A percentile compares a stretch with the other conserved stretches of the same genome.
These are phyloP conservation scores for Sordariomycetes sp. DNA, from an alignment of 2,329 filamentous ascomycete genomes.

Conservation along the genomic window DNA sequence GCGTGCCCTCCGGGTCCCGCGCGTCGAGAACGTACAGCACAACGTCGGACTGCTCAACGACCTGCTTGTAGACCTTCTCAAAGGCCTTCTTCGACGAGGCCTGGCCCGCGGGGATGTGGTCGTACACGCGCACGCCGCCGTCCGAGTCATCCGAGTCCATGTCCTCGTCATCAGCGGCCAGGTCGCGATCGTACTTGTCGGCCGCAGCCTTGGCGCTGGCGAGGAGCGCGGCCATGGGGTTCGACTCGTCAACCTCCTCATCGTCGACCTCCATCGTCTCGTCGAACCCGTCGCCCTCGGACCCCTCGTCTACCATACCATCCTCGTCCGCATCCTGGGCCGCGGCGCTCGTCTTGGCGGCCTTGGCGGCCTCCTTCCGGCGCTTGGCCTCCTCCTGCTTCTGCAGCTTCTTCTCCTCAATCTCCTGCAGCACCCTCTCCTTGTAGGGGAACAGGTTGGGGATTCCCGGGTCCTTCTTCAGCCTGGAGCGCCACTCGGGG, in stretches of 20 bases:
- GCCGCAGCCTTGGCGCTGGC: conserved; percentile 73
- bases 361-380: conserved; percentile 59
- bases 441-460: conserved; percentile 98
- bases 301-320: conserved; percentile 32
- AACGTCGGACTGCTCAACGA: conserved; percentile 80
- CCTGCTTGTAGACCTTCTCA: conserved; percentile 92
- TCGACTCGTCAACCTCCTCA: conserved; percentile 51
- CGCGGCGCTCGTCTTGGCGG: conserved; percentile 41
- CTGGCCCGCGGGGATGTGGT: conserved; percentile 34
- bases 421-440: conserved; percentile 85
- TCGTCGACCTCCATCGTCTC: conserved; percentile 42
- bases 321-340: conserved; percentile 30
- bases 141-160: conserved; percentile 36
- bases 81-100: conserved; percentile 70
- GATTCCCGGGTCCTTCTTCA: conserved; percentile 97
- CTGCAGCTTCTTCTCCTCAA: conserved; percentile 72
- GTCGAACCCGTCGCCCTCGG: conserved; percentile 34
- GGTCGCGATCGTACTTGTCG: conserved; percentile 56
- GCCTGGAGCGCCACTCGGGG: conserved; percentile 85
- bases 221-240: conserved; percentile 85
- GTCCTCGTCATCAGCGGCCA: conserved; percentile 45
- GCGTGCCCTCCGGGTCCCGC: conserved; percentile 78
- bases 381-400: conserved; percentile 70
- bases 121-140: conserved; percentile 40
- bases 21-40: conserved; percentile 89